These are phyloP conservation scores for Thuidium tamariscinum DNA, from an alignment of 225 moss, liverwort and hornwort species.

Conservation along the genomic window DNA sequence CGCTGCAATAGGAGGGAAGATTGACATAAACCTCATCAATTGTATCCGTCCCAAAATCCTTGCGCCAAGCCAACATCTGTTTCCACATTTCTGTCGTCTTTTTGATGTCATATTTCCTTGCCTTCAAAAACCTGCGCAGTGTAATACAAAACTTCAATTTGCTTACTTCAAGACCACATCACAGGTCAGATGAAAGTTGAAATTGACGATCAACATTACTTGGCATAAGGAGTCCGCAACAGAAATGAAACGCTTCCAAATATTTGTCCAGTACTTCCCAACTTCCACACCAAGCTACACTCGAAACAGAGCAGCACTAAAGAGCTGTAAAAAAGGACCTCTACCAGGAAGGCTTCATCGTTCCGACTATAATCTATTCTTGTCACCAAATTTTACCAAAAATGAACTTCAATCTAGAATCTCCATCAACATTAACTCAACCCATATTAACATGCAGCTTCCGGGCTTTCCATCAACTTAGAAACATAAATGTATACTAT, in stretches of 20 bases:
- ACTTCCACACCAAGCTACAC: background rate
- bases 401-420: background rate
- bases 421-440: background rate
- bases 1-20: background rate
- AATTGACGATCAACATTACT: background rate
- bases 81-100: constrained; percentile 86
- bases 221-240: background rate
- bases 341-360: background rate
- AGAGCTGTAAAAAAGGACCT: background rate
- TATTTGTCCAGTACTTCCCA: background rate
- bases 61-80: constrained; percentile 67
- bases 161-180: background rate
- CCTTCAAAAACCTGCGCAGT: constrained; percentile 63
- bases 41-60: constrained; percentile 63
- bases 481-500: background rate
- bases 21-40: constrained; percentile 56
- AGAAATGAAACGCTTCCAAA: background rate
- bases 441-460: background rate
- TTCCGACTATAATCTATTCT: background rate
- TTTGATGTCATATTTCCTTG: constrained; percentile 71
- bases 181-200: background rate
- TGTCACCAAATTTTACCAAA: background rate
- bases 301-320: background rate
- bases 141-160: background rate
- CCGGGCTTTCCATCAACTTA: background rate